Evolutionary conservation across 1,139 yeast genomes (phyloP), one percentile per base, ranked within the genome.

Genomic region (Nadsonia starkeyi-henricii): DNA sequence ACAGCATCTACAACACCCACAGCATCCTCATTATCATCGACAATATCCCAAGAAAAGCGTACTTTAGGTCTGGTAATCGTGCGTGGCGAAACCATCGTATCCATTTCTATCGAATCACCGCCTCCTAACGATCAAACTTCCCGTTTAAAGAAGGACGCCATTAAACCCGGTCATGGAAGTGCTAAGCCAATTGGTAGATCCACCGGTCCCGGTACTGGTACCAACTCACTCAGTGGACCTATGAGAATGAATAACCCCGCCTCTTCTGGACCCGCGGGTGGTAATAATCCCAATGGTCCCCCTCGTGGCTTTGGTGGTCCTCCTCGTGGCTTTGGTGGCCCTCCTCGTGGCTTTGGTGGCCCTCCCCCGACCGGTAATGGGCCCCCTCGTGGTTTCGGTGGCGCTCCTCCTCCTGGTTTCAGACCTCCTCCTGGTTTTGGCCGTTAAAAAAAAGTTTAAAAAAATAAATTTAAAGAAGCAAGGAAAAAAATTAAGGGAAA

Each of bases 11-110:
- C 49, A 7, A 30, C 50, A 12, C 47, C 52, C 20, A 44, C 67
- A 21, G 65, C 65, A 20, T n/a, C n/a, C n/a, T 23, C 28, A 9
- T 5, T 9, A 23, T 8, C 39, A 33, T 56, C 20, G 46, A 48
- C 39, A 33, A 33, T 33, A 33, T 8, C 39, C 4, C 85, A 79
- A 55, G 81, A 79, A 50, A 83, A 80, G 60, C 70, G 97, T 50
- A 69, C 79, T 1, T 66, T 91, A 43, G 98, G 98, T 0, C 72
- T 91, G 49, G 75, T 85, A 7, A 82, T 91, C 41, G 68, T 91
- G 46, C 74, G 98, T 55, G 98, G 98, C 1, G 96, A 85, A 55
- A 86, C 83, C 55, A 78, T 91, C 30, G 79, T 91, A n/a, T 78
- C 93, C 45, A 74, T 89, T 13, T 78, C 83, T 39, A 82, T 88